Percentiles rank a stretch among this genome's conserved stretches.
Conservation (phyloP, 1,284 basidiomycete genomes). For the Kalmanozyma brasiliensis region DNA sequence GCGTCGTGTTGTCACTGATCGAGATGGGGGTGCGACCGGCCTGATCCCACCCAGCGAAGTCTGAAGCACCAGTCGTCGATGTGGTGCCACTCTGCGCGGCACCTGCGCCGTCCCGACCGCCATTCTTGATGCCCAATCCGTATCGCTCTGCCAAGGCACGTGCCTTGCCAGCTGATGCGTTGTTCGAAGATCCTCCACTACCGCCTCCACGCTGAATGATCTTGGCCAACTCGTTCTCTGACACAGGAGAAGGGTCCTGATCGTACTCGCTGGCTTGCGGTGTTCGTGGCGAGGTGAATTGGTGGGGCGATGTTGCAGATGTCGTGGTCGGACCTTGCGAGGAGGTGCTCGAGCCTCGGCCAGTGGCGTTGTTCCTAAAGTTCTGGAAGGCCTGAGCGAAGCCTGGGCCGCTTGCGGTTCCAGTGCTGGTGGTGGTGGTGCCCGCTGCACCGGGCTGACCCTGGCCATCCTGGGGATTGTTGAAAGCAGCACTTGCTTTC, state of each 20-base stretch:
- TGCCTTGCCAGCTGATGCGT: slow-evolving; percentile 19
- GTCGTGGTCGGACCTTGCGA: slow-evolving; percentile 9
- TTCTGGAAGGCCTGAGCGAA: slow-evolving; percentile 35
- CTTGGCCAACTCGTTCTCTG: slow-evolving; percentile 60
- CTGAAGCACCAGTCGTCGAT: slow-evolving; percentile 12
- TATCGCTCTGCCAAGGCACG: slow-evolving; percentile 36
- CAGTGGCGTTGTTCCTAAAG: slow-evolving; percentile 17
- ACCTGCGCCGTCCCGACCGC: slow-evolving; percentile 10
- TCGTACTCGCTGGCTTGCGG: slow-evolving; percentile 50
- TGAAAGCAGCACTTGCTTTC: slow-evolving; percentile 49
- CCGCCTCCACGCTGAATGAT: slow-evolving; percentile 45
- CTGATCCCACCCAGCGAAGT: slow-evolving; percentile 48
- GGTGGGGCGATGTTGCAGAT: neutral
- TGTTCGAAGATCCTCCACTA: slow-evolving; percentile 1
- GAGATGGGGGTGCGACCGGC: slow-evolving; percentile 47
- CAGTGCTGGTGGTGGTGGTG: neutral
- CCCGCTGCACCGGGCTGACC: slow-evolving; percentile 12
- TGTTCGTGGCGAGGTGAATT: slow-evolving; percentile 33
- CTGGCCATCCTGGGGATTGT: slow-evolving; percentile 19
- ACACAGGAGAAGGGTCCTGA: slow-evolving; percentile 52
- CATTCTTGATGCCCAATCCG: slow-evolving; percentile 35
- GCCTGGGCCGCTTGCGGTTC: neutral
- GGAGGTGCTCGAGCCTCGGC: slow-evolving; percentile 4
- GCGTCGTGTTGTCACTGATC: slow-evolving; percentile 47
- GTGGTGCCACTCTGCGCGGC: neutral